phyloP scores from a whole-genome alignment of 2,329 filamentous ascomycete species.

The Lachnellula occidentalis region DNA sequence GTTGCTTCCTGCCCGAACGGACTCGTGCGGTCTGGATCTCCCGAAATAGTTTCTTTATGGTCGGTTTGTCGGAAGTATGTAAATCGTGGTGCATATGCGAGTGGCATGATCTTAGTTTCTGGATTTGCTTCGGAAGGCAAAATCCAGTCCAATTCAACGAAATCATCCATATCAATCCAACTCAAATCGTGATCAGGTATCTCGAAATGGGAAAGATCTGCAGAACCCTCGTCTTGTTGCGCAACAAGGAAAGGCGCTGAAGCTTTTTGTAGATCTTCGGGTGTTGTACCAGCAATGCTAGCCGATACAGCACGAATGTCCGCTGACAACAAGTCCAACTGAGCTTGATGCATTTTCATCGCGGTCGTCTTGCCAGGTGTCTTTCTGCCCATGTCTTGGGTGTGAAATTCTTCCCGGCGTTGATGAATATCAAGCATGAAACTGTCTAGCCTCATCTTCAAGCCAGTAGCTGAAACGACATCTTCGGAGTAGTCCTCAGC shows the following conservation, averaged over 20 bases:
- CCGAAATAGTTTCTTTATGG: conserved; percentile 71
- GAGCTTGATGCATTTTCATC: conserved; percentile 93
- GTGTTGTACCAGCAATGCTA: conserved; percentile 73
- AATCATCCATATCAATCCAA: conserved; percentile 99
- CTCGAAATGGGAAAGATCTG: conserved; percentile 80
- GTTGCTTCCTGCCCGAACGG: conserved; percentile 91
- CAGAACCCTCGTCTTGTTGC: conserved; percentile 51
- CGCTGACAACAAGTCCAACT: conserved; percentile 84
- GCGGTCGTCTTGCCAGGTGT: conserved; percentile 77
- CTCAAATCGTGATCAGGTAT: conserved; percentile 93
- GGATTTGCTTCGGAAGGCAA: conserved; percentile 84
- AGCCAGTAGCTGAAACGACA: conserved; percentile 83
- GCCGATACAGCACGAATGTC: conserved; percentile 93
- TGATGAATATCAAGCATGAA: conserved; percentile 97
- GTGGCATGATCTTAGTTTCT: conserved; percentile 86
- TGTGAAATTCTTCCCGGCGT: conserved; percentile 84
- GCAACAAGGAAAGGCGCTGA: conserved; percentile 44
- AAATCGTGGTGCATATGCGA: conserved; percentile 88
- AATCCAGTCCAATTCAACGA: conserved; percentile 96
- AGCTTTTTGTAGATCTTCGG: conserved; percentile 66
- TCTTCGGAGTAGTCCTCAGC: conserved; percentile 75
- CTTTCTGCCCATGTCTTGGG: conserved; percentile 68
- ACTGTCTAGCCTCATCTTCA: conserved; percentile 92
- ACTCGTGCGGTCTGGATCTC: conserved; percentile 78
- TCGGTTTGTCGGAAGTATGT: conserved; percentile 98